phyloP scores from a whole-genome alignment of 257 asterid species.

The Penstemon newberryi region DNA sequence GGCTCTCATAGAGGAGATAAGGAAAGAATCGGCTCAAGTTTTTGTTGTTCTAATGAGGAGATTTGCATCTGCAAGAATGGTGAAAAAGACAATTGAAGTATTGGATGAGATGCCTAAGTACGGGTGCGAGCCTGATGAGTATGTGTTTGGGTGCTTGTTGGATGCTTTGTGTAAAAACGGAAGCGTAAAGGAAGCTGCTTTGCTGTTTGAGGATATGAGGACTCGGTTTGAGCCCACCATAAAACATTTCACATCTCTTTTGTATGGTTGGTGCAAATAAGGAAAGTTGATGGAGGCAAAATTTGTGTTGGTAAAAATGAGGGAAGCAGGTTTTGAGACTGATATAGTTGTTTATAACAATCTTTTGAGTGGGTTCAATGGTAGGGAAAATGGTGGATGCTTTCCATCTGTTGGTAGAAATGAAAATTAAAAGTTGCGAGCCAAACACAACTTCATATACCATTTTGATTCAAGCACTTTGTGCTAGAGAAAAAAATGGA shows the following conservation, averaged over 20 bases:
- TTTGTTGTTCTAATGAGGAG: slow-evolving; percentile 88
- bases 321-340: slow-evolving; percentile 88
- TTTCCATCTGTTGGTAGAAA: slow-evolving; percentile 74
- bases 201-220: slow-evolving; percentile 81
- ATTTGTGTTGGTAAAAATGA: slow-evolving; percentile 75
- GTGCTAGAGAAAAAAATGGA: slow-evolving; percentile 71
- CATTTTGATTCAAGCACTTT: slow-evolving; percentile 76
- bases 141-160: slow-evolving; percentile 82
- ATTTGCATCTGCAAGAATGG: slow-evolving; percentile 87
- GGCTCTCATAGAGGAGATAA: slow-evolving; percentile 95
- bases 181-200: slow-evolving; percentile 83
- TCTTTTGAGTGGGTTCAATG: slow-evolving; percentile 66
- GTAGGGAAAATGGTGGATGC: slow-evolving; percentile 80
- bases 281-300: slow-evolving; percentile 90
- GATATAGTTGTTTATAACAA: slow-evolving; percentile 88
- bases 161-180: slow-evolving; percentile 93
- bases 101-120: slow-evolving; percentile 93
- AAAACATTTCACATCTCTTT: slow-evolving; percentile 78
- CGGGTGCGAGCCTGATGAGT: slow-evolving; percentile 89
- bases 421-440: slow-evolving; percentile 62
- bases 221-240: slow-evolving; percentile 66
- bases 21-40: slow-evolving; percentile 76
- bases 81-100: slow-evolving; percentile 83
- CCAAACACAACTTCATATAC: slow-evolving; percentile 84
- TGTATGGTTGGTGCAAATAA: slow-evolving; percentile 91